These are phyloP conservation scores for Pleurotus tuber-regium DNA, from an alignment of 768 basidiomycete genomes.

Conservation along the genomic window DNA sequence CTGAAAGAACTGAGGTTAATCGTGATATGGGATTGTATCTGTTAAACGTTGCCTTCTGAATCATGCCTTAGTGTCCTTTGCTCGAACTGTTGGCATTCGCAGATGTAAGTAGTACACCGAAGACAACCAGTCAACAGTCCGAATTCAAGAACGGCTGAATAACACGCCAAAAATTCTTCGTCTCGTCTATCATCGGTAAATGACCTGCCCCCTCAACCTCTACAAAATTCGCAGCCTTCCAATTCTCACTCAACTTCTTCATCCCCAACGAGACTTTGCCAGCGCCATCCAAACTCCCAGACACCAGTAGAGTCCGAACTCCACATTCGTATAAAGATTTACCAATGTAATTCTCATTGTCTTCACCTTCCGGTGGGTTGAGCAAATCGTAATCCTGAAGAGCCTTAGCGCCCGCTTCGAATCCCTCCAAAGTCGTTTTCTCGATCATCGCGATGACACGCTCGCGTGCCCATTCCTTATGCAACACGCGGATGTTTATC, in stretches of 20 bases:
- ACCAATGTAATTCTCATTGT: conserved; percentile 13
- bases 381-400: conserved; percentile 43
- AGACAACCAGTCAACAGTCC: too few relatives aligned
- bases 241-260: conserved; percentile 28
- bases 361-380: neutral
- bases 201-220: conserved; percentile 41
- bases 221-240: conserved; percentile 30
- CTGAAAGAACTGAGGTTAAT: too few relatives aligned
- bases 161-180: conserved; percentile 36
- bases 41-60: too few relatives aligned
- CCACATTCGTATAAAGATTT: conserved; percentile 24
- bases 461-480: conserved; percentile 2
- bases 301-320: conserved; percentile 40
- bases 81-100: too few relatives aligned
- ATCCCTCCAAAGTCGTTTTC: conserved; percentile 39
- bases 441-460: conserved; percentile 37
- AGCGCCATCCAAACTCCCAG: conserved; percentile 45
- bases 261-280: conserved; percentile 43
- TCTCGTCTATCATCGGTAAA: conserved; percentile 52
- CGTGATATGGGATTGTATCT: too few relatives aligned
- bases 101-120: too few relatives aligned
- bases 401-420: conserved; percentile 43
- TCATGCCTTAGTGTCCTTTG: too few relatives aligned
- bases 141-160: conserved; percentile 32
- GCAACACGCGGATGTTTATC: conserved; percentile 9